Conservation (phyloP, 2,329 filamentous ascomycete species). For the Teratosphaeriaceae sp. region DNA sequence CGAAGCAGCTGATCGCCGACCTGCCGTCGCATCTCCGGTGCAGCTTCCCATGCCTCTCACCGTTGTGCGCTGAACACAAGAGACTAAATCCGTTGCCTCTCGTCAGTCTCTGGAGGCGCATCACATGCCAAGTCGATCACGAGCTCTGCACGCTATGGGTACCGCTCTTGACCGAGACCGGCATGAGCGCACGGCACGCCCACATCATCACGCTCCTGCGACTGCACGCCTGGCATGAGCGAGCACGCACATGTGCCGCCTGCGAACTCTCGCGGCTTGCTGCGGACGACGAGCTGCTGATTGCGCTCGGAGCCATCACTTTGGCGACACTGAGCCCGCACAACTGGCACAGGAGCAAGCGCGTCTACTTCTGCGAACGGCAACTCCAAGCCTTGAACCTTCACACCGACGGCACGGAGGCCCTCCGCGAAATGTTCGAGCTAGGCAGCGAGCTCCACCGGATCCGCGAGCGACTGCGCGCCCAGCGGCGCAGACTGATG, state of each 20-base stretch:
- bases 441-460: conserved; percentile 7
- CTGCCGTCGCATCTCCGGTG: conserved; percentile 17
- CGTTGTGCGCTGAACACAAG: conserved; percentile 17
- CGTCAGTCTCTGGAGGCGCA: conserved; percentile 10
- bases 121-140: neutral
- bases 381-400: too few species aligned
- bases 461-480: neutral
- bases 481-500: neutral
- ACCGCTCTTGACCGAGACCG: neutral
- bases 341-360: conserved; percentile 20
- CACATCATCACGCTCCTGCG: conserved; percentile 4
- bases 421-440: conserved; percentile 7
- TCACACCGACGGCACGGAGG: conserved; percentile 3
- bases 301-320: conserved; percentile 17
- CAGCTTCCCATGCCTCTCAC: conserved; percentile 11
- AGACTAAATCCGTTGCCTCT: conserved; percentile 17
- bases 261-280: conserved; percentile 15
- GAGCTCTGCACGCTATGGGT: conserved; percentile 1
- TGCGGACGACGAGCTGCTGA: conserved; percentile 9
- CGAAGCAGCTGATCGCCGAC: conserved; percentile 12
- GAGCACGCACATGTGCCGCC: conserved; percentile 16
- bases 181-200: neutral
- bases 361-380: conserved; percentile 12
- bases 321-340: conserved; percentile 16
- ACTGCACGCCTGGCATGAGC: conserved; percentile 5